These are phyloP conservation scores for Picochlorum sp. DNA, from an alignment of 139 green algal genomes.

Conservation along the genomic window DNA sequence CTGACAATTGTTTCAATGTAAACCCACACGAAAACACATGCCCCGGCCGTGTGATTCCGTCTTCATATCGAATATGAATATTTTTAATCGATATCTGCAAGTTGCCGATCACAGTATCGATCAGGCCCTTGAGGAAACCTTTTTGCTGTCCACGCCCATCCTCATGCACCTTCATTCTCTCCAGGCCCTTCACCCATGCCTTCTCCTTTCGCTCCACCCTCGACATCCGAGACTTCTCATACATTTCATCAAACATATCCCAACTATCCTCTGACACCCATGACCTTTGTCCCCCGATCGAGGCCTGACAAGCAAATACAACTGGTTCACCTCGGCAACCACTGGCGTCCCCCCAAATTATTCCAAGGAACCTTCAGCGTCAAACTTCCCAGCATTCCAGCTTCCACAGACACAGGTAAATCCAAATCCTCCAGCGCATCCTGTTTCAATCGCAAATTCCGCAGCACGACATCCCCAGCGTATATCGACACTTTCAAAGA, in stretches of 20 bases:
- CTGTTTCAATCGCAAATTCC: conserved; percentile 80
- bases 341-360: conserved; percentile 80
- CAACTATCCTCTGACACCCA: conserved; percentile 1
- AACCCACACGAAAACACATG: conserved; percentile 62
- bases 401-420: conserved; percentile 81
- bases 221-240: conserved; percentile 17
- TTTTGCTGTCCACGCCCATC: neutral
- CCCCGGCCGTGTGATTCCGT: conserved; percentile 36
- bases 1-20: conserved; percentile 65
- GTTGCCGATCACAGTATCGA: conserved; percentile 78
- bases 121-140: conserved; percentile 50
- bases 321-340: conserved; percentile 80
- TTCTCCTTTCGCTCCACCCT: conserved; percentile 18
- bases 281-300: conserved; percentile 23
- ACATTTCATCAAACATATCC: conserved; percentile 4
- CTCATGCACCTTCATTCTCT: conserved; percentile 21
- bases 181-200: conserved; percentile 11
- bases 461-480: conserved; percentile 81
- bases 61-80: conserved; percentile 78
- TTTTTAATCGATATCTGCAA: conserved; percentile 85
- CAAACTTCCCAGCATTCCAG: conserved; percentile 79
- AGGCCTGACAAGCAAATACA: conserved; percentile 83
- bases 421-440: conserved; percentile 82
- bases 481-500: conserved; percentile 74
- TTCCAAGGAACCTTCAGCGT: conserved; percentile 92